phyloP scores from a whole-genome alignment of 768 basidiomycete genomes.

The Serendipita sp. region DNA sequence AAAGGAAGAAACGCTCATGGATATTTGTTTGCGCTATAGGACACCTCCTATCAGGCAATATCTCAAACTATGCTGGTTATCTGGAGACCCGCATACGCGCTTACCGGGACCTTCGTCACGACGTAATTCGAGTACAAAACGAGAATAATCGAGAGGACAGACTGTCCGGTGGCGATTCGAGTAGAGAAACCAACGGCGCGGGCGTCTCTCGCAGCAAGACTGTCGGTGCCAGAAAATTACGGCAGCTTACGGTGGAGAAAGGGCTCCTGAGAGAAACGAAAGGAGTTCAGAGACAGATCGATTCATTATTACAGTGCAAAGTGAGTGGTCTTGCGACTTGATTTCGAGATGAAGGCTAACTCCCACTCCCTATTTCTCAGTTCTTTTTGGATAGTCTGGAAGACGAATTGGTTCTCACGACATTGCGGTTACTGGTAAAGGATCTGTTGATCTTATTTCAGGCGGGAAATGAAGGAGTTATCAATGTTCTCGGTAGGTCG shows the following conservation, averaged over 20 bases:
- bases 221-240: conserved; percentile 65
- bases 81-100: conserved; percentile 77
- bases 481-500: conserved; percentile 31
- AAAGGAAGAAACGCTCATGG: background rate
- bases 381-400: conserved; percentile 90
- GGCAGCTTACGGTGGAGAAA: conserved; percentile 90
- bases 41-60: conserved; percentile 70
- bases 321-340: too few species aligned
- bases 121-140: conserved; percentile 83
- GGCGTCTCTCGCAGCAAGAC: conserved; percentile 45
- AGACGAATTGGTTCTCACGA: conserved; percentile 78
- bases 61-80: conserved; percentile 77
- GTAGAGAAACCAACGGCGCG: conserved; percentile 22
- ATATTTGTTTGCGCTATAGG: conserved; percentile 30
- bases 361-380: too few species aligned
- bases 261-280: conserved; percentile 85
- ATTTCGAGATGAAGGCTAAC: conserved; percentile 8
- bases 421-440: conserved; percentile 87
- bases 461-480: conserved; percentile 86
- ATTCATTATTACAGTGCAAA: conserved; percentile 71
- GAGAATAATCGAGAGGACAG: conserved; percentile 83
- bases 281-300: conserved; percentile 80
- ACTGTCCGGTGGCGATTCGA: conserved; percentile 48
- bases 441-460: conserved; percentile 92
- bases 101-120: conserved; percentile 84